These are phyloP conservation scores for Ailanthus altissimus DNA, from an alignment of 345 rosid species.

Conservation along the genomic window DNA sequence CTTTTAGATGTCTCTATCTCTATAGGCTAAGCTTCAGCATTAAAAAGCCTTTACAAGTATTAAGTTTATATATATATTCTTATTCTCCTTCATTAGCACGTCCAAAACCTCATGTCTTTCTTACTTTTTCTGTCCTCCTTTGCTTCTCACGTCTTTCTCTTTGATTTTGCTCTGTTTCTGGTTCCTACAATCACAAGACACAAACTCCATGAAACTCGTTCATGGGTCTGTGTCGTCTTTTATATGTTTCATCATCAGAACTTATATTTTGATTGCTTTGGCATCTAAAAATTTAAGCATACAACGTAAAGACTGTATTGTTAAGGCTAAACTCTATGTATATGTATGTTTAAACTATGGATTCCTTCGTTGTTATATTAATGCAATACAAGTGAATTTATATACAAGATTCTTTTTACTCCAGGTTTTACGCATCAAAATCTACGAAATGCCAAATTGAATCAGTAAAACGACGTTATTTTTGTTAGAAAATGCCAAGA, in stretches of 20 bases:
- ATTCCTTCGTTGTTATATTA: background rate
- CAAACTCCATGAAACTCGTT: background rate
- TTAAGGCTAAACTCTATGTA: background rate
- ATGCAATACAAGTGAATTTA: too few relatives aligned
- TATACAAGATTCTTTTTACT: background rate
- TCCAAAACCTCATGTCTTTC: background rate
- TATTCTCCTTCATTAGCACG: slow-evolving; percentile 13
- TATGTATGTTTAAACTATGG: background rate
- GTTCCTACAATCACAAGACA: background rate
- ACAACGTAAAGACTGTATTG: too few relatives aligned
- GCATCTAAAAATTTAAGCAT: too few relatives aligned
- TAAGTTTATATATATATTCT: slow-evolving; percentile 32
- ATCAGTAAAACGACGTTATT: slow-evolving; percentile 23
- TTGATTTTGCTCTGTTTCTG: background rate
- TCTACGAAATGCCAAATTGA: background rate
- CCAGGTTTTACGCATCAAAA: background rate
- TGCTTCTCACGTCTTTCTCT: background rate
- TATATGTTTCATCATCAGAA: background rate
- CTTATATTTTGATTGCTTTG: too few relatives aligned
- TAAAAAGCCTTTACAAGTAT: slow-evolving; percentile 24
- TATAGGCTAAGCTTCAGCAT: background rate
- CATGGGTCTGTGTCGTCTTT: slow-evolving; percentile 10
- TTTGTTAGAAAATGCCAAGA: slow-evolving; percentile 27
- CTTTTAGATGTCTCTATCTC: slow-evolving; percentile 26
- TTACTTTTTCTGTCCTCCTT: background rate